Evolutionary conservation across 2,329 filamentous ascomycete species (phyloP).

Genomic region (Curvularia lunata): DNA sequence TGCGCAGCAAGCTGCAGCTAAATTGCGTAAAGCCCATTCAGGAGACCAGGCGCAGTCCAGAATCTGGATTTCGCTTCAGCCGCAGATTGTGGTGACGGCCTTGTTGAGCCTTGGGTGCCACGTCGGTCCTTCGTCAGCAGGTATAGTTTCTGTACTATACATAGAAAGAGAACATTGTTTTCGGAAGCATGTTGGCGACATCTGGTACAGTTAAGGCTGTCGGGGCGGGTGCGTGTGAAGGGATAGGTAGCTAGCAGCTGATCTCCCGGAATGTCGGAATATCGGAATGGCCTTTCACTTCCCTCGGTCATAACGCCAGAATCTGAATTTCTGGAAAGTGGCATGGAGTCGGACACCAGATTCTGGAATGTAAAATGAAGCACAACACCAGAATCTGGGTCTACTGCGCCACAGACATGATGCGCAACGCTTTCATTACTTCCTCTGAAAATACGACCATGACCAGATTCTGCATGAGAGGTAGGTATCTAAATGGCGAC

Average conservation of each 20-base stretch:
- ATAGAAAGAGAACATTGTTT: neutral
- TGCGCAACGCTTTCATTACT: too few relatives aligned
- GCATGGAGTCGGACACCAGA: neutral
- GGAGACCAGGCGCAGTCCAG: neutral
- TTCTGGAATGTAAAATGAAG: neutral
- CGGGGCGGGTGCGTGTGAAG: too few relatives aligned
- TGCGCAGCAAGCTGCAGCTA: neutral
- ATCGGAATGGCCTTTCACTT: neutral
- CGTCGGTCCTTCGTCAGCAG: neutral
- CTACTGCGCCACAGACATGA: too few relatives aligned
- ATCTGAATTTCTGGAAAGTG: neutral
- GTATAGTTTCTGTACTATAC: neutral
- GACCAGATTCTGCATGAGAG: constrained; percentile 4
- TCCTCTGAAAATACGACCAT: neutral
- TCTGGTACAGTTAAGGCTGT: neutral
- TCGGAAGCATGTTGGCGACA: too few relatives aligned
- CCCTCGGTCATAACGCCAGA: neutral
- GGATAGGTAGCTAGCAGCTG: too few relatives aligned
- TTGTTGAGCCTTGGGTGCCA: neutral
- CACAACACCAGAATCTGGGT: neutral
- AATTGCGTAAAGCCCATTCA: neutral
- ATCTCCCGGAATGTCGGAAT: neutral
- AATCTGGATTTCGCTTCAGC: neutral
- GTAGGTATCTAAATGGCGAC: neutral
- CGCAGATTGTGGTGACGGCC: neutral